Evolutionary conservation across 2,329 filamentous ascomycete species (phyloP).

Genomic region (Whalleya microplaca): DNA sequence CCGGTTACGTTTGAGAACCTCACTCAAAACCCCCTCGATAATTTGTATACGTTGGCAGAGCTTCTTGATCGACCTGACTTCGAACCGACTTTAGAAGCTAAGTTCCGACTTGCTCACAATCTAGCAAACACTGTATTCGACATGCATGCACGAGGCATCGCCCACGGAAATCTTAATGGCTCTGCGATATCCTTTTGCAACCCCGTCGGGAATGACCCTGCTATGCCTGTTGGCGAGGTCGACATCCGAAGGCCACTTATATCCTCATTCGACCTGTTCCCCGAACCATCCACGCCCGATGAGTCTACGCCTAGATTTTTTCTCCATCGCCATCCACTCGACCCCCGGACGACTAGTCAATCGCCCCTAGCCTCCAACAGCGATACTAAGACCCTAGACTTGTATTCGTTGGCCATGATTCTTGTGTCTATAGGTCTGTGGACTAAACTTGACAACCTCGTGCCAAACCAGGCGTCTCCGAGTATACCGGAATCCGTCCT

Average conservation of each 20-base stretch:
- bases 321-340: slow-evolving; percentile 69
- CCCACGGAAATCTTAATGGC: slow-evolving; percentile 71
- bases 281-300: slow-evolving; percentile 44
- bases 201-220: slow-evolving; percentile 45
- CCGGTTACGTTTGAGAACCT: slow-evolving; percentile 57
- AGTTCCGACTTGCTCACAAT: slow-evolving; percentile 75
- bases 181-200: slow-evolving; percentile 70
- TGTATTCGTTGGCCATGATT: slow-evolving; percentile 75
- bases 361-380: slow-evolving; percentile 53
- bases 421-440: slow-evolving; percentile 77
- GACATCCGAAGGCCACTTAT: slow-evolving; percentile 72
- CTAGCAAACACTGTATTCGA: slow-evolving; percentile 74
- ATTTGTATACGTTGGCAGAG: slow-evolving; percentile 57
- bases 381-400: slow-evolving; percentile 64
- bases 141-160: slow-evolving; percentile 69
- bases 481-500: slow-evolving; percentile 65
- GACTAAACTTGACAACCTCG: slow-evolving; percentile 64
- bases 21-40: slow-evolving; percentile 54
- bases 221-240: slow-evolving; percentile 49
- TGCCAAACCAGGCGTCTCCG: slow-evolving; percentile 48
- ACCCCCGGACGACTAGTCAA: slow-evolving; percentile 54
- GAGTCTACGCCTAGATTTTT: slow-evolving; percentile 37
- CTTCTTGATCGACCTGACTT: slow-evolving; percentile 56
- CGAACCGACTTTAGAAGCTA: slow-evolving; percentile 73
- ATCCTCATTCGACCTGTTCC: slow-evolving; percentile 77